phyloP scores from a whole-genome alignment of 2,329 filamentous ascomycete species.

The Sclerotinia trifoliorum region DNA sequence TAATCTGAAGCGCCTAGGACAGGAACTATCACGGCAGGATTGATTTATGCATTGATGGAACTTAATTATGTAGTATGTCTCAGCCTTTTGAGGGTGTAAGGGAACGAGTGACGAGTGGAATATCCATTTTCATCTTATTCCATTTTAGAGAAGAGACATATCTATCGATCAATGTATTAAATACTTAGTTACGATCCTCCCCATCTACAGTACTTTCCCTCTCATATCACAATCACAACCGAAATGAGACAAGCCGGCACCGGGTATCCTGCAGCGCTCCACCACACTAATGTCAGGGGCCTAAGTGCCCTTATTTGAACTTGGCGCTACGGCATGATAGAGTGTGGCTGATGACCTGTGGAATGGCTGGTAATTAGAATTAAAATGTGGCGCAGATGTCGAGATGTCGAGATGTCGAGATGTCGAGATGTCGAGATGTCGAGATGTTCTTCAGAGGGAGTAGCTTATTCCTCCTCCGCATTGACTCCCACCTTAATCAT shows the following conservation, averaged over 20 bases:
- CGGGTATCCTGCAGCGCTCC: not conserved
- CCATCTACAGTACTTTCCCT: not conserved
- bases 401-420: not conserved
- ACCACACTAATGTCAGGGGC: conserved; percentile 2
- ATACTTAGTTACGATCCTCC: not conserved
- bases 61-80: too few species aligned
- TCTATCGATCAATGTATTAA: not conserved
- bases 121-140: too few species aligned
- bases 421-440: too few species aligned
- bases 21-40: not conserved
- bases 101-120: too few species aligned
- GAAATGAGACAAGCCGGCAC: conserved; percentile 5
- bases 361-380: not conserved
- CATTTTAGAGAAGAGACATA: too few species aligned
- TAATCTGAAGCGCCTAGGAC: not conserved
- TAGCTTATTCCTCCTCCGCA: too few species aligned
- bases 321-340: not conserved
- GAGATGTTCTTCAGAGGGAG: not conserved
- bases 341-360: not conserved
- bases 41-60: not conserved
- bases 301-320: not conserved
- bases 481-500: not conserved
- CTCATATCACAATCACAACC: not conserved
- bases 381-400: conserved; percentile 2
- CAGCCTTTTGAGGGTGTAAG: too few species aligned